Evolutionary conservation across 73 alveolate species (phyloP).

Genomic region (Vitrella brassicaformis): DNA sequence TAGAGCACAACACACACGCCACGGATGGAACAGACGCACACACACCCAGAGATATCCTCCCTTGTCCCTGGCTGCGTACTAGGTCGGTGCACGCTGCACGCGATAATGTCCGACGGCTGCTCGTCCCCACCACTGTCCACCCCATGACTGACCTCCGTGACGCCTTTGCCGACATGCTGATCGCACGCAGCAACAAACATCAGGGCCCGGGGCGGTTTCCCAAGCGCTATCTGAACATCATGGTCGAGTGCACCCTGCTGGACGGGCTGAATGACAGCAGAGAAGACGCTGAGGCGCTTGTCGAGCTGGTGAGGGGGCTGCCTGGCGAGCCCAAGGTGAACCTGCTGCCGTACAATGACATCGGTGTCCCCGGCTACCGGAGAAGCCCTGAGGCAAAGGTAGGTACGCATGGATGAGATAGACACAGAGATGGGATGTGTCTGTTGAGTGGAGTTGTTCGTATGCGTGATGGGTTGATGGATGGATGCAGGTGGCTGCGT

Average conservation of each 20-base stretch:
- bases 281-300: no score
- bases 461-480: background rate
- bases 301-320: no score
- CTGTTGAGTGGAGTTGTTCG: background rate
- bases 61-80: no score
- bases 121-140: constrained; percentile 12
- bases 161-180: constrained; percentile 10
- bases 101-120: constrained; percentile 3
- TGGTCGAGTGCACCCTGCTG: constrained; percentile 13
- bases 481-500: background rate
- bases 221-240: background rate
- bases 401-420: no score
- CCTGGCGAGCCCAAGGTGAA: no score
- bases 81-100: constrained; percentile 15
- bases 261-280: constrained; percentile 9
- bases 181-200: constrained; percentile 1
- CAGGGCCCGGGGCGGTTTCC: constrained; percentile 2
- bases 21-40: no score
- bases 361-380: background rate
- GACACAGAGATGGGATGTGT: no score
- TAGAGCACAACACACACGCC: no score
- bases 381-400: background rate
- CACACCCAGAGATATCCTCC: no score
- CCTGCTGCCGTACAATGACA: constrained; percentile 18
- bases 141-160: constrained; percentile 1